phyloP scores from a whole-genome alignment of 805 yeast genomes.

The Barnettozyma populi region DNA sequence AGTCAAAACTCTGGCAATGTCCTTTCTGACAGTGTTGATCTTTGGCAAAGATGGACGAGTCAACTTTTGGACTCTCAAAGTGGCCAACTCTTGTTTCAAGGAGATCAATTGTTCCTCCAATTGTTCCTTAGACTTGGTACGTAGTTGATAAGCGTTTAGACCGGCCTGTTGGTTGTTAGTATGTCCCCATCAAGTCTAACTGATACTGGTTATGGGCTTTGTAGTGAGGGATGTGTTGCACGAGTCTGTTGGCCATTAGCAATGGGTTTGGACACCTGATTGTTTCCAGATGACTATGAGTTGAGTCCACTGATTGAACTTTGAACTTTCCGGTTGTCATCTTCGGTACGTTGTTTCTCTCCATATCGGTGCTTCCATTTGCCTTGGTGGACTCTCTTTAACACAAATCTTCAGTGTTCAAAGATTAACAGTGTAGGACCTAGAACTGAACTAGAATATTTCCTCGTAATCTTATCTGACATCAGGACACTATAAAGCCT shows the following conservation, averaged over 20 bases:
- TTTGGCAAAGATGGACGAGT: conserved; percentile 91
- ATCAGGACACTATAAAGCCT: neutral
- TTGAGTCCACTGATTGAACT: no score
- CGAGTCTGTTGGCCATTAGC: no score
- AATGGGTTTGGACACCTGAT: no score
- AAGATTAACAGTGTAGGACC: neutral
- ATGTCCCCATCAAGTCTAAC: neutral
- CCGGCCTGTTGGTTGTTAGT: conserved; percentile 54
- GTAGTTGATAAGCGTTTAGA: conserved; percentile 92
- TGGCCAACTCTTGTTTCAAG: conserved; percentile 93
- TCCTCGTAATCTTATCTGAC: neutral
- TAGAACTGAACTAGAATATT: neutral
- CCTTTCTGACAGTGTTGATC: conserved; percentile 95
- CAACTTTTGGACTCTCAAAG: conserved; percentile 93
- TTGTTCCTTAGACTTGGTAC: conserved; percentile 95
- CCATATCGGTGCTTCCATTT: neutral
- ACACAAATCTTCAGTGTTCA: neutral
- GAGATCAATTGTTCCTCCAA: conserved; percentile 91
- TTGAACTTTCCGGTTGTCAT: no score
- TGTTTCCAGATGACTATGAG: no score
- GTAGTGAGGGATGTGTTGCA: neutral
- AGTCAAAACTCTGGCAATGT: conserved; percentile 97
- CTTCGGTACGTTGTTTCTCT: no score
- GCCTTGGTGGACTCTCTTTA: neutral
- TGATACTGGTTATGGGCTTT: neutral